These are phyloP conservation scores for Eucalyptus tenuipes DNA, from an alignment of 345 rosid species.

Conservation along the genomic window DNA sequence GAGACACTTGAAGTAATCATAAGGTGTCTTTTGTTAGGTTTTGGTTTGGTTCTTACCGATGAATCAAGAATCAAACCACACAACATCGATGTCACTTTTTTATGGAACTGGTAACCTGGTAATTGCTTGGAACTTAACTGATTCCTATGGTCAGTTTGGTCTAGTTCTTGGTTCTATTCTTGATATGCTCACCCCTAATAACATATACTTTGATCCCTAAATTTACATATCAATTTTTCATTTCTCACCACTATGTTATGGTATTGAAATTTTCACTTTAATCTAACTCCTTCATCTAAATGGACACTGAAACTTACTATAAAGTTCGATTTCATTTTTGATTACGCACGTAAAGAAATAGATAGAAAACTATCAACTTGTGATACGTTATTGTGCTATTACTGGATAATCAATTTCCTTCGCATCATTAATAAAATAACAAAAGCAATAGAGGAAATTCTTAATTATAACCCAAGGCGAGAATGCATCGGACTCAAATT, in stretches of 20 bases:
- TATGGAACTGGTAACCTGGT: accelerated
- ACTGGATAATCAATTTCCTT: neutral
- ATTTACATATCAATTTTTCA: neutral
- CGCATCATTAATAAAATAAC: accelerated
- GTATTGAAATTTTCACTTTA: neutral
- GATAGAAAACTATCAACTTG: neutral
- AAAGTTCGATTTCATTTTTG: neutral
- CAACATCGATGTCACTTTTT: neutral
- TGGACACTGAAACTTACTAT: accelerated
- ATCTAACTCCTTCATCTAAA: neutral
- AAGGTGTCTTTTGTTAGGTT: too few species aligned
- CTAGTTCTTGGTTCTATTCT: accelerated
- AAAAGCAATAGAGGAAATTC: accelerated
- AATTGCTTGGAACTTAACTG: accelerated
- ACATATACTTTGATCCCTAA: neutral
- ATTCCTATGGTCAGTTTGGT: accelerated
- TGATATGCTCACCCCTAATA: neutral
- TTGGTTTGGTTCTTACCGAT: neutral
- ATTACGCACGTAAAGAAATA: neutral
- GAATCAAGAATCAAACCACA: accelerated
- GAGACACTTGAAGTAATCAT: too few species aligned
- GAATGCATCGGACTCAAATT: neutral
- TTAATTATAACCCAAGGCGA: neutral
- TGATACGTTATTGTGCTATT: neutral
- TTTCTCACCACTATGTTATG: neutral